Base-by-base conservation (phyloP, 352 stramenopile species). In the Elongisporangium senticosum region DNA sequence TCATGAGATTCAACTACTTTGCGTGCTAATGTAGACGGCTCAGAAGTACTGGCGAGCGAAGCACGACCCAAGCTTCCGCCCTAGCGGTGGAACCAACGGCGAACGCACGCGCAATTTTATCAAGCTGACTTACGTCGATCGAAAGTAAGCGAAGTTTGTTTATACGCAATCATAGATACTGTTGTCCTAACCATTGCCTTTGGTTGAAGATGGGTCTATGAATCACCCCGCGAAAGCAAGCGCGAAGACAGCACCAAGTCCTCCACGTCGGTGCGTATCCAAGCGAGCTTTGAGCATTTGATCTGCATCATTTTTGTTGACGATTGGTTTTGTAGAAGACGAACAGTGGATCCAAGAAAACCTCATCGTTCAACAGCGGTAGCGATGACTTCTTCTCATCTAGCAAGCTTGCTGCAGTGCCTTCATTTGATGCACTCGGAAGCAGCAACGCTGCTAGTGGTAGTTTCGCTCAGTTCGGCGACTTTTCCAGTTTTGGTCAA, bases 101-200 rank as follows among this genome's bases (percentile, higher is more conserved):
- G 85, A 96, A 22, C 83, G 85, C 57, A 91, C 80, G 52, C 82
- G 86, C n/a, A 95, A 95, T 61, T 95, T 96, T 64, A 94, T 96
- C 54, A 85, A 85, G 8, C 63, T 92, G 56, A 92, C 86, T 13
- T 96, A 92, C 67, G 85, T 96, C 28, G 85, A 96, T 58, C 79
- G 86, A 67, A 93, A 94, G 79, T 94, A 69, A 48, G 79, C 59
- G 7, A 21, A 3, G 2, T 19, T 17, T 33, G 19, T 17, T 39
- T 10, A n/a, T 17, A 5, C 1, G 28, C 14, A 33, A 23, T 24
- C 17, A 33, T 28, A 47, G 26, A 22, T 22, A 4, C 5, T 59
- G n/a, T 24, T 55, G 7, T 6, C 37, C 26, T 61, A 24, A 24
- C 13, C 10, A 50, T 15, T 23, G 8, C 14, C 1, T 56, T 24